Evolutionary conservation across 768 basidiomycete species (phyloP).

Genomic region (Xanthoconium purpureum): DNA sequence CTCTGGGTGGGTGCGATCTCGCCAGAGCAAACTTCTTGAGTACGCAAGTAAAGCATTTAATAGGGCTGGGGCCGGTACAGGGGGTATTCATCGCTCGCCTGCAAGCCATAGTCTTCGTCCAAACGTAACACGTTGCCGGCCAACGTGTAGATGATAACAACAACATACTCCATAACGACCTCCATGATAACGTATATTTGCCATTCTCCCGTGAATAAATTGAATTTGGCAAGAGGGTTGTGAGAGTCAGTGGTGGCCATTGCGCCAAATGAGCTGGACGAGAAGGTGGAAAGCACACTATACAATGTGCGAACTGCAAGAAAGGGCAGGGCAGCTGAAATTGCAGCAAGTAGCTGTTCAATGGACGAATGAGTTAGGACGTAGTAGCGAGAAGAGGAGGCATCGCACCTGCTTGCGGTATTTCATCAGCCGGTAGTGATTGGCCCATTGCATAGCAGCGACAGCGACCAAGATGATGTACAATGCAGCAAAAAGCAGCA

Average conservation of each 20-base stretch:
- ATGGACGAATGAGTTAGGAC: slow-evolving; percentile 4
- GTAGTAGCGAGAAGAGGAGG: background rate
- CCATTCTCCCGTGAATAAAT: slow-evolving; percentile 57
- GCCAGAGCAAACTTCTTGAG: background rate
- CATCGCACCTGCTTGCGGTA: slow-evolving; percentile 35
- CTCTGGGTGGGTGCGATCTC: background rate
- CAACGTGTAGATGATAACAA: slow-evolving; percentile 42
- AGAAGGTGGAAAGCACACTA: slow-evolving; percentile 56
- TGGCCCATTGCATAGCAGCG: slow-evolving; percentile 50
- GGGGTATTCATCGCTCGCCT: slow-evolving; percentile 26
- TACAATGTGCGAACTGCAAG: slow-evolving; percentile 49
- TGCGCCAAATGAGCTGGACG: slow-evolving; percentile 39
- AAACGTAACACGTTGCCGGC: slow-evolving; percentile 30
- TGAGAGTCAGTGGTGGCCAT: slow-evolving; percentile 25
- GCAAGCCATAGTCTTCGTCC: slow-evolving; percentile 31
- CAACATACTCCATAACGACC: slow-evolving; percentile 57
- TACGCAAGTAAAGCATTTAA: slow-evolving; percentile 3
- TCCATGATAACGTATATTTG: slow-evolving; percentile 56
- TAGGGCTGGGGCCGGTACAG: slow-evolving; percentile 34
- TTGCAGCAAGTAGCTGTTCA: slow-evolving; percentile 52
- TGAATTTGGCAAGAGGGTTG: slow-evolving; percentile 48
- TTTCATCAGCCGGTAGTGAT: slow-evolving; percentile 37
- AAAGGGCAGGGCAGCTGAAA: slow-evolving; percentile 56
- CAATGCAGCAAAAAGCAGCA: slow-evolving; percentile 31
- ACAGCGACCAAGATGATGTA: slow-evolving; percentile 46